Evolutionary conservation across 768 basidiomycete genomes (phyloP), one percentile per base, ranked within the genome.

Genomic region (Ephemerocybe angulata): DNA sequence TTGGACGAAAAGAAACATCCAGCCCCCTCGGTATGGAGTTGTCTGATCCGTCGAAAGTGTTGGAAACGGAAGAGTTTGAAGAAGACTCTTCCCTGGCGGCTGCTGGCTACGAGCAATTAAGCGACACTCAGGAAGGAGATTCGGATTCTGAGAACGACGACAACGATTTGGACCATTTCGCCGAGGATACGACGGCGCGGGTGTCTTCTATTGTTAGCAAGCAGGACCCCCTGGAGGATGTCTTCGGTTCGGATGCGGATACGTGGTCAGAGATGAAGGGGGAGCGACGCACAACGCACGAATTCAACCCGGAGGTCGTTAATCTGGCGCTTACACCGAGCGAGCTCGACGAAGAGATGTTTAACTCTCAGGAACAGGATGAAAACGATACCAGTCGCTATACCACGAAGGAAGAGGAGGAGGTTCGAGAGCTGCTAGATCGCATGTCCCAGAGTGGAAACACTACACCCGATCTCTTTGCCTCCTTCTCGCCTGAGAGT

Each of bases 161-260:
- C 3, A 70, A 69, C 42, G 65, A 62, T 24, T 66, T 60, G 30
- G 67, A 70, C 27, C 49, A 56, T 25, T 56, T 56, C 31, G 70
- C 70, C 15, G 73, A 72, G 10, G 77, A 78, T 41, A 60, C 67
- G 24, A 76, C 75, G 10, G 72, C 74, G 46, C 67, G 69, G 48
- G 72, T 78, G 38, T 62, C 67, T 60, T 67, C 72, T 47, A 60
- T 61, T 49, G 37, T 40, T 19, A 29, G 51, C n/a, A 65, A 60
- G 58, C 67, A 65, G 53, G 83, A 87, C 63, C 83, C 83, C 21
- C 71, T 86, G 25, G 73, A 67, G 8, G 84, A 86, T 58, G 76
- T 86, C 6, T 87, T 86, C 69, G 84, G 85, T 43, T 76, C 77
- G n/a, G 86, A 86, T 64, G 80, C 73, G 57, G 80, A 85, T 58